Evolutionary conservation across 768 basidiomycete species (phyloP).

Genomic region (Leccinum boreale): DNA sequence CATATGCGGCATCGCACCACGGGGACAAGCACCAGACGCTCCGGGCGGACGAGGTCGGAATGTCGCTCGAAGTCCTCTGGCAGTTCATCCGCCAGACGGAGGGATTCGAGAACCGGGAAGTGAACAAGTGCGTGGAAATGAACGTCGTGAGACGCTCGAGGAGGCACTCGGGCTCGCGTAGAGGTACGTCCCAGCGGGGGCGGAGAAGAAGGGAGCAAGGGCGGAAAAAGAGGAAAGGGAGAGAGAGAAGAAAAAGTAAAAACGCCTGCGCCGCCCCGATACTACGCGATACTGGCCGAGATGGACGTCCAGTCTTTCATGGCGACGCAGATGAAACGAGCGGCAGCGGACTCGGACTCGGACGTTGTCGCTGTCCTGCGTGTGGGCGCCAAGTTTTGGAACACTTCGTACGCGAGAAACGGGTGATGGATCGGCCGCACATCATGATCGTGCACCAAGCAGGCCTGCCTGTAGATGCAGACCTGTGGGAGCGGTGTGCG

Average conservation of each 20-base stretch:
- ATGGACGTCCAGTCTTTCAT: constrained; percentile 55
- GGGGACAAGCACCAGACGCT: too few species aligned
- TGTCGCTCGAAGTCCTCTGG: too few species aligned
- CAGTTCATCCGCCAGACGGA: too few species aligned
- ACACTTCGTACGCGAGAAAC: constrained; percentile 35
- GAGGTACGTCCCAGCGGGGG: constrained; percentile 37
- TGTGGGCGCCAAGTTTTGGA: constrained; percentile 45
- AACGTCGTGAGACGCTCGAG: constrained; percentile 47
- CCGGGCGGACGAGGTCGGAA: too few species aligned
- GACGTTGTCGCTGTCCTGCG: constrained; percentile 24
- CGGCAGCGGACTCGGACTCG: too few species aligned
- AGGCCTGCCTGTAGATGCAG: not conserved
- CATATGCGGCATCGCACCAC: too few species aligned
- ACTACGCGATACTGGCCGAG: constrained; percentile 78
- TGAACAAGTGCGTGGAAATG: constrained; percentile 71
- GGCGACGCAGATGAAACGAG: constrained; percentile 35
- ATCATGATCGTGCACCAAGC: constrained; percentile 63
- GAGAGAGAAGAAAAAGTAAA: constrained; percentile 27
- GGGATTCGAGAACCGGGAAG: constrained; percentile 49
- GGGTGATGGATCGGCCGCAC: constrained; percentile 67
- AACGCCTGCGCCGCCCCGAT: constrained; percentile 44
- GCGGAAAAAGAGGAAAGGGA: not conserved
- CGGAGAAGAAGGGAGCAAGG: not conserved
- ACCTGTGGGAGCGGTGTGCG: constrained; percentile 3
- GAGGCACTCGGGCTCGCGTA: constrained; percentile 39